Evolutionary conservation across 2,329 filamentous ascomycete genomes (phyloP), one percentile per base, ranked within the genome.

Genomic region (Neonectria punicea): DNA sequence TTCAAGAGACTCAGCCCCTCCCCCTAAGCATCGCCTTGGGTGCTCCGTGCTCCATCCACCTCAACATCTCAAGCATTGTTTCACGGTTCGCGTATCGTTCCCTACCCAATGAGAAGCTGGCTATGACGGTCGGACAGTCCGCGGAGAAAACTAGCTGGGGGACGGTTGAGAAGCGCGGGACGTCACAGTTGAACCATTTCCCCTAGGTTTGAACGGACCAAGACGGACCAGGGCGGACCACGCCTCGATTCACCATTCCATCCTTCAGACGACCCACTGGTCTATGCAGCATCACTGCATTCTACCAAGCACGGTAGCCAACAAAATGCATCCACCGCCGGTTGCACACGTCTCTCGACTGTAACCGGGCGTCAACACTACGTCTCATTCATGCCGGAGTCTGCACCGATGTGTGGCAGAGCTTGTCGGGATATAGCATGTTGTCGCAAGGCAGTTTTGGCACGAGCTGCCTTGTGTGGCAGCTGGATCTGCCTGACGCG

Each of bases 181-280:
- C 68, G 68, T 72, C 70, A 69, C 63, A 67, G 53, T 63, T 55
- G 47, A 46, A 56, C 61, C 47, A 63, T 61, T 28, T 51, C 56
- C 16, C 34, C 20, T 43, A n/a, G 14, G 14, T 16, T 34, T 22
- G 46, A 63, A 47, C 55, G 36, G 61, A 64, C 36, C 51, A 44
- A 55, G 58, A 30, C 30, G 30, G 30, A 54, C 53, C 20, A n/a
- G 51, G 32, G 10, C 61, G 25, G 60, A 69, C 51, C 39, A 51
- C 56, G 63, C 46, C 53, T 58, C 61, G 58, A 44, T 41, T 63
- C 28, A 36, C 25, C 8, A 30, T 32, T 50, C 47, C 9, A 10
- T 4, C 47, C 9, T n/a, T 4, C 2, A 7, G 28, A 13, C 47
- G 28, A 18, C 47, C 25, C 16, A 32, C 16, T 18, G 28, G 47